Evolutionary conservation across 306 rosid genomes (phyloP).

Genomic region (Quercus engelmannii): DNA sequence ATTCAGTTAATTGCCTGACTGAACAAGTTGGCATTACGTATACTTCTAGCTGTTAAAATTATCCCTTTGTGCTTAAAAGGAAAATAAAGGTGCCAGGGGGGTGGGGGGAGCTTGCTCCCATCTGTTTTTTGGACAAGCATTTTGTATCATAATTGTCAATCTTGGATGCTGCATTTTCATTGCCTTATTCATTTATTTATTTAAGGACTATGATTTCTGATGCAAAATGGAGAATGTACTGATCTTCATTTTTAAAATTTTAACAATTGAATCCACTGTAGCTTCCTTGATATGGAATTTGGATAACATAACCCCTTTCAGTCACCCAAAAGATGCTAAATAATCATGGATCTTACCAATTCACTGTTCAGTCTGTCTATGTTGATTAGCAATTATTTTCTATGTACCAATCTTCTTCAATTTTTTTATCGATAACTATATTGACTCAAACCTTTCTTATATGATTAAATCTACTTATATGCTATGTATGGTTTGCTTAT

Average conservation of each 20-base stretch:
- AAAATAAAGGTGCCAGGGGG: neutral
- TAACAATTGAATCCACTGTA: neutral
- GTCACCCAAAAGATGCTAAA: neutral
- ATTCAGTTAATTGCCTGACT: neutral
- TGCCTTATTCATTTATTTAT: neutral
- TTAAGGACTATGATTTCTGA: neutral
- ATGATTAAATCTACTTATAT: neutral
- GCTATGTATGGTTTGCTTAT: neutral
- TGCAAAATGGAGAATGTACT: neutral
- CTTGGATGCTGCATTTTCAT: neutral
- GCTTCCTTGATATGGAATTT: neutral
- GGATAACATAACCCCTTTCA: neutral
- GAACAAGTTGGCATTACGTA: neutral
- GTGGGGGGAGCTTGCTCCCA: neutral
- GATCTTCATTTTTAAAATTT: neutral
- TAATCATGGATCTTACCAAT: neutral
- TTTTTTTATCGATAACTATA: neutral
- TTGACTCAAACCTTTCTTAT: neutral
- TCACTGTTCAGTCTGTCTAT: neutral
- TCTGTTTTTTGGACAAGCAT: neutral
- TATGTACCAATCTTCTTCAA: neutral
- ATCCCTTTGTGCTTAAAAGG: neutral
- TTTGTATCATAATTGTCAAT: neutral
- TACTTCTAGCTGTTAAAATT: neutral
- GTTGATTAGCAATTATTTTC: neutral